Percentiles rank a stretch among this genome's conserved stretches.
These are phyloP conservation scores for Ceratobasidium papillatum DNA, from an alignment of 1,284 basidiomycete genomes.

Conservation along the genomic window DNA sequence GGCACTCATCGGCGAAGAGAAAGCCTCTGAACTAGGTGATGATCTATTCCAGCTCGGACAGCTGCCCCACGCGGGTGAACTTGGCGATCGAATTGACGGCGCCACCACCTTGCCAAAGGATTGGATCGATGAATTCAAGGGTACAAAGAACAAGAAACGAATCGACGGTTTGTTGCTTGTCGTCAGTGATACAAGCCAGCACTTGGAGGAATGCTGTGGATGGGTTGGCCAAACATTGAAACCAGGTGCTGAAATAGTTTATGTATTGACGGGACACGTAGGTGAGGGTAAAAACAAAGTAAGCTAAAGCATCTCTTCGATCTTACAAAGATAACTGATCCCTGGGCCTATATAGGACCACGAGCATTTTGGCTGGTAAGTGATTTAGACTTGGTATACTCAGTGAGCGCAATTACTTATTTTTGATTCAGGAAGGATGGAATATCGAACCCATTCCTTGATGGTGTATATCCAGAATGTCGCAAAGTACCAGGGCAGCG, in stretches of 20 bases:
- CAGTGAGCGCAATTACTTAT: background rate
- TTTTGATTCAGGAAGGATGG: constrained; percentile 1
- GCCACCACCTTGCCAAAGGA: background rate
- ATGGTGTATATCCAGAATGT: background rate
- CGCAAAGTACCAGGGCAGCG: background rate
- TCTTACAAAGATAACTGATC: background rate
- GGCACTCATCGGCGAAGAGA: background rate
- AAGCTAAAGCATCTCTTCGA: background rate
- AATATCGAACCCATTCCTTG: background rate
- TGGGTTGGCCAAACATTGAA: background rate
- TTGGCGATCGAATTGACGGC: background rate
- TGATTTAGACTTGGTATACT: background rate
- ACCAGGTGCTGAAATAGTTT: background rate
- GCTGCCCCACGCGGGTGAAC: background rate
- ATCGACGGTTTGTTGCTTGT: constrained; percentile 2
- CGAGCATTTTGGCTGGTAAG: constrained; percentile 13
- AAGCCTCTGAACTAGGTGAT: background rate
- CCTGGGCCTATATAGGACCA: background rate
- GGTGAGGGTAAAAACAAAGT: too few species aligned
- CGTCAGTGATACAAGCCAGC: background rate
- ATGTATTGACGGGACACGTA: background rate
- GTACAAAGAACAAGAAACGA: background rate
- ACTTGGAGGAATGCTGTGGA: background rate
- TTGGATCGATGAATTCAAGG: background rate
- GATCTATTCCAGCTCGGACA: background rate